Evolutionary conservation across 2,329 filamentous ascomycete species (phyloP), one percentile per base, ranked within the genome.

Genomic region (Juglanconis oblonga): DNA sequence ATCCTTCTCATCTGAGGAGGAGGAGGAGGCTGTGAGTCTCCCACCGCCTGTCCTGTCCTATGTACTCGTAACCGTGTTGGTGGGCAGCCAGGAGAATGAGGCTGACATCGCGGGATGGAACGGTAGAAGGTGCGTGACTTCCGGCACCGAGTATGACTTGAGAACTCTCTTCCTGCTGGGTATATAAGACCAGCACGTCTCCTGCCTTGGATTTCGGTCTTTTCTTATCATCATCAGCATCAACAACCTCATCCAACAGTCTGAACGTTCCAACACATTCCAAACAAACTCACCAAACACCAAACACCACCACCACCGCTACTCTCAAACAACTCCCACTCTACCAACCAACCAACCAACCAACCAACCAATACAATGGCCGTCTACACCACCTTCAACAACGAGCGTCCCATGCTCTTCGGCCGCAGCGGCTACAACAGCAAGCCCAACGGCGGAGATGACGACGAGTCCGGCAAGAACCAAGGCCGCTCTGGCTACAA

Each of bases 401-500:
- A 71, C 68, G 72, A 74, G 73, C 70, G 69, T 63, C 67, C 77
- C 72, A 69, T 76, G 73, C 57, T 67, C 66, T 68, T 68, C 59
- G 77, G 77, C 67, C 76, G 76, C 65, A 73, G 70, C 54, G 75
- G 75, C 58, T 77, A 78, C 70, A 77, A 77, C 66, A 70, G 69
- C 66, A 69, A 74, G 68, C 70, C 72, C 54, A 57, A 45, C 57
- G 42, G 57, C 24, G 60, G 61, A 17, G 71, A 73, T 59, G 71
- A 71, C 55, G 66, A 73, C 32, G 64, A 72, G 9, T 24, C 17
- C 51, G 64, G 69, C 62, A 67, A 70, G 65, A 72, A 74, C 71
- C 72, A 76, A 61, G 78, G 79, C 70, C 77, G 78, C 63, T 76
- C 73, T 55, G 78, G 78, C 64, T 80, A 80, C 74, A 81, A 80